Evolutionary conservation across 768 basidiomycete species (phyloP).

Genomic region (Calocera viscosa): DNA sequence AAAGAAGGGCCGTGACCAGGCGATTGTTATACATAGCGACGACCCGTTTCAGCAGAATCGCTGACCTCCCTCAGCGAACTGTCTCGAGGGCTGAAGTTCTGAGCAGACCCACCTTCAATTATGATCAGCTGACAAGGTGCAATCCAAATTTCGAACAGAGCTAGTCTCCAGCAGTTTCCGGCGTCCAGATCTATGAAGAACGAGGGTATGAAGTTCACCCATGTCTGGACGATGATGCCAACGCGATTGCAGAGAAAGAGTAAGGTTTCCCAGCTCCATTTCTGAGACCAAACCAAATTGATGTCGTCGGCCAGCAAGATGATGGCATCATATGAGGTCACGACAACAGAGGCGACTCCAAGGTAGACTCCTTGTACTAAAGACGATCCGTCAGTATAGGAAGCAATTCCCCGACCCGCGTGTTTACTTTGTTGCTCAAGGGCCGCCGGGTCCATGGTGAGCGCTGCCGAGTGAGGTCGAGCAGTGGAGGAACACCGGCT

Average conservation of each 20-base stretch:
- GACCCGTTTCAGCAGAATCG: neutral
- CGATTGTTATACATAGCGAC: neutral
- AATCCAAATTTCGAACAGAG: neutral
- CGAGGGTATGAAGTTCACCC: neutral
- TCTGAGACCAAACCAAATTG: neutral
- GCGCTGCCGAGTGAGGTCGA: neutral
- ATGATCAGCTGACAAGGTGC: neutral
- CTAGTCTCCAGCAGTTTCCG: neutral
- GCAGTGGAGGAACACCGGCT: neutral
- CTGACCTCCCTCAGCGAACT: neutral
- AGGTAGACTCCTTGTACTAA: neutral
- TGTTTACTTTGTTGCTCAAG: neutral
- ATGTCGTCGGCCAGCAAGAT: conserved; percentile 3
- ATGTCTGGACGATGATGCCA: neutral
- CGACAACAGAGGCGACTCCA: neutral
- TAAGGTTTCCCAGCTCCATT: neutral
- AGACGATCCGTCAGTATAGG: neutral
- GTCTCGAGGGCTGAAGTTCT: too few relatives aligned
- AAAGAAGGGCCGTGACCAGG: neutral
- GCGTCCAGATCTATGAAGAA: neutral
- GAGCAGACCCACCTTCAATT: neutral
- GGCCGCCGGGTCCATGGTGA: neutral
- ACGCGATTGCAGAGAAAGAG: conserved; percentile 1
- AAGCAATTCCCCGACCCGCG: too few relatives aligned
- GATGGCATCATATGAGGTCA: neutral